Evolutionary conservation across 192 early-diverging fungal genomes (phyloP), one percentile per base, ranked within the genome.

Genomic region (Entrophospora sp.): DNA sequence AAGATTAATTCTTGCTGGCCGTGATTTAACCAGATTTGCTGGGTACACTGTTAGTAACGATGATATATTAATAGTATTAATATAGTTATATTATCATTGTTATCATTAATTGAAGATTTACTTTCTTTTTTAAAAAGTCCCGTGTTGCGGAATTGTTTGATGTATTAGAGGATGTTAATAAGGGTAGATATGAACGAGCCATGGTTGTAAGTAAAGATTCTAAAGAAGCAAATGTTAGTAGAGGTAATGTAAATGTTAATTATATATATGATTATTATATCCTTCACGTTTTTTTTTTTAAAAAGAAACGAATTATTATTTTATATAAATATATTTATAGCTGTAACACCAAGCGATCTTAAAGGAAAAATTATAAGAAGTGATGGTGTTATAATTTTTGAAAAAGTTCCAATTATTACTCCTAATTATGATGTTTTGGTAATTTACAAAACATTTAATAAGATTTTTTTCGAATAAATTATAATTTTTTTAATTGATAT

Each of bases 381-480:
- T 35, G 81, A 81, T 44, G 81, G 79, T 1, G 74, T 82, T 25
- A 85, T 85, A 52, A 72, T 77, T 58, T 93, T 93, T 76, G 75
- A 82, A 22, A 77, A 85, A 57, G 85, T 90, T 13, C 91, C 91
- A 2, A 84, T 93, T 61, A 78, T 89, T 27, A 87, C 89, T 5
- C 91, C 89, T 25, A 87, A 87, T 68, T 85, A 87, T 43, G 81
- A 85, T 67, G 44, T 82, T 13, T 60, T 85, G 71, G 70, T 75
- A 70, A 62, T 48, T 35, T n/a, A n/a, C n/a, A n/a, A n/a, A n/a
- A n/a, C n/a, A n/a, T n/a, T n/a, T n/a, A n/a, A n/a, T n/a, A n/a
- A n/a, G n/a, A n/a, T n/a, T n/a, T n/a, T n/a, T n/a, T n/a, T n/a
- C n/a, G n/a, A n/a, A n/a, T n/a, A n/a, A n/a, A n/a, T n/a, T n/a